Evolutionary conservation across 164 flowering plant species (phyloP).

Genomic region (Protea cynaroides): DNA sequence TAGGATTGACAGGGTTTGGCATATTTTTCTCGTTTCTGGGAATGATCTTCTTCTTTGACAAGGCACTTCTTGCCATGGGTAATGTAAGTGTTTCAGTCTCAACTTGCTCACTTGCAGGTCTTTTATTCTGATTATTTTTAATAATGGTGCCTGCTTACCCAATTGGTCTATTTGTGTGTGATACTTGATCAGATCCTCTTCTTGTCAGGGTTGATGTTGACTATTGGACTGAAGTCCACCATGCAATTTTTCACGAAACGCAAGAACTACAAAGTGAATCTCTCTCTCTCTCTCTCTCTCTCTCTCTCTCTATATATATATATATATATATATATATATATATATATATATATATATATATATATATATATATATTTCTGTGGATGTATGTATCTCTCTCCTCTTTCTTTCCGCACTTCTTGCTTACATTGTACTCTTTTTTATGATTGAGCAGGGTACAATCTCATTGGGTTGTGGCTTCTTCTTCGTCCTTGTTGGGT

Average conservation of each 20-base stretch:
- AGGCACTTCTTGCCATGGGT: slow-evolving; percentile 96
- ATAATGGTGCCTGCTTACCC: slow-evolving; percentile 14
- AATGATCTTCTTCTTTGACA: slow-evolving; percentile 79
- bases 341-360: too few relatives aligned
- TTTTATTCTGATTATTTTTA: slow-evolving; percentile 6
- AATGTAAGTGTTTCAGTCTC: slow-evolving; percentile 51
- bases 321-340: too few relatives aligned
- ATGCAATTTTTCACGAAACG: slow-evolving; percentile 89
- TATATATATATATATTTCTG: too few relatives aligned
- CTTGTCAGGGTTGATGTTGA: slow-evolving; percentile 86
- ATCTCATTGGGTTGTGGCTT: slow-evolving; percentile 84
- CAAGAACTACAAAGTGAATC: slow-evolving; percentile 65
- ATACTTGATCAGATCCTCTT: slow-evolving; percentile 71
- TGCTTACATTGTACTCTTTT: neutral
- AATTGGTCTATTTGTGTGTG: slow-evolving; percentile 17
- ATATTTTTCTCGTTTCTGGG: slow-evolving; percentile 85
- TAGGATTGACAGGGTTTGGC: slow-evolving; percentile 94
- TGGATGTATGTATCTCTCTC: too few relatives aligned
- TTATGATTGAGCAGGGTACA: slow-evolving; percentile 58
- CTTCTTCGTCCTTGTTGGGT: slow-evolving; percentile 81
- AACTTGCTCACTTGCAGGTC: neutral
- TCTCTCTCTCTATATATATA: too few relatives aligned
- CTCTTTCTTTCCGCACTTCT: neutral
- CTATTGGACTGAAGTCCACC: slow-evolving; percentile 87
- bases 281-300: neutral